Percentiles rank a stretch among this genome's conserved stretches.
Conservation (phyloP, 768 basidiomycete genomes). For the Krasilnikovozyma curviuscula region DNA sequence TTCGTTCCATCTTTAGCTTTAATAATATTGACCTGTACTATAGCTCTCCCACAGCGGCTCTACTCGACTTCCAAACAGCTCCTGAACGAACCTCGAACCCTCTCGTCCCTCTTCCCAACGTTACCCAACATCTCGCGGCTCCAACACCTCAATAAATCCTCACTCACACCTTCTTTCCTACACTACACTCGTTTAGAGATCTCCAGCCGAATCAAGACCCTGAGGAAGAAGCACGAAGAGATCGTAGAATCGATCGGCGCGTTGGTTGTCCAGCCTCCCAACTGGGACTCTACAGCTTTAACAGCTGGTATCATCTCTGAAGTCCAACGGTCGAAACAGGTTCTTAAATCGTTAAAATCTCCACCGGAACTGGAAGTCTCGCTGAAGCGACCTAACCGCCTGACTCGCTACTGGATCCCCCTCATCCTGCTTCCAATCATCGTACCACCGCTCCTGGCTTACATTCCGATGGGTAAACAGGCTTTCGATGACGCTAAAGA, state of each 20-base stretch:
- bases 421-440: conserved; percentile 58
- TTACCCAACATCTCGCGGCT: neutral
- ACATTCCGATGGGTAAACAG: conserved; percentile 40
- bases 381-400: conserved; percentile 40
- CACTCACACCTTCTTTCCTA: neutral
- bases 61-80: neutral
- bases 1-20: neutral
- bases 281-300: neutral
- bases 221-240: conserved; percentile 47
- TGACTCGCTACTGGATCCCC: conserved; percentile 63
- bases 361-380: conserved; percentile 15
- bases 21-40: neutral
- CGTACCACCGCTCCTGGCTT: conserved; percentile 35
- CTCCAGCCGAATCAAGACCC: conserved; percentile 22
- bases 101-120: conserved; percentile 9
- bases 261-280: conserved; percentile 24
- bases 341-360: conserved; percentile 10
- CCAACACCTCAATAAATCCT: neutral
- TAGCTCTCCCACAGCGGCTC: conserved; percentile 9
- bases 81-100: conserved; percentile 6
- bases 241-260: conserved; percentile 48
- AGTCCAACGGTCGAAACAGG: conserved; percentile 9
- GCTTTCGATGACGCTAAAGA: conserved; percentile 42
- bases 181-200: conserved; percentile 7
- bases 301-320: conserved; percentile 4